These are phyloP conservation scores for Metschnikowia cubensis DNA, from an alignment of 805 yeast species.

Conservation along the genomic window DNA sequence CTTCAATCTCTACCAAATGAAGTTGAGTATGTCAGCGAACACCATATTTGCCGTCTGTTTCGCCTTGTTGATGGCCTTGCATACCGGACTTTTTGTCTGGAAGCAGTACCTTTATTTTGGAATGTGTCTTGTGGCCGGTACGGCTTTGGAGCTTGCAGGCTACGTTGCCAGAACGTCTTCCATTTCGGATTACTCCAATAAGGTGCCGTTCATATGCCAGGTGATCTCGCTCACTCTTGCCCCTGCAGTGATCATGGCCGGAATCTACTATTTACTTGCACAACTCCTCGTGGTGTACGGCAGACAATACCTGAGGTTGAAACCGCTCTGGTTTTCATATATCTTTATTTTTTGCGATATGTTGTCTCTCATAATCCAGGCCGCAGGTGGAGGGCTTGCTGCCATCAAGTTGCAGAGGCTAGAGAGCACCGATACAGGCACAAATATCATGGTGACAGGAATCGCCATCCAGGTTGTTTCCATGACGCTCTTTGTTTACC, in stretches of 20 bases:
- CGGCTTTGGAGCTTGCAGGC: slow-evolving; percentile 61
- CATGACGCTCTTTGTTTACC: slow-evolving; percentile 55
- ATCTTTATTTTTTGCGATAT: slow-evolving; percentile 67
- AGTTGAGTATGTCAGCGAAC: slow-evolving; percentile 12
- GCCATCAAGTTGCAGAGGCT: slow-evolving; percentile 20
- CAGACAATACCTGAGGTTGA: slow-evolving; percentile 41
- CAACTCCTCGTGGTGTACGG: slow-evolving; percentile 57
- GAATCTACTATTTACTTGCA: slow-evolving; percentile 68
- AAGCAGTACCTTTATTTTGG: slow-evolving; percentile 66
- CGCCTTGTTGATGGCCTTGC: slow-evolving; percentile 14
- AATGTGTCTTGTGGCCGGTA: slow-evolving; percentile 51
- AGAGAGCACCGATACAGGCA: slow-evolving; percentile 42
- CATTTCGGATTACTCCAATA: slow-evolving; percentile 21
- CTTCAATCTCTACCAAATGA: slow-evolving; percentile 18
- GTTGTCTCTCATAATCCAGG: slow-evolving; percentile 40
- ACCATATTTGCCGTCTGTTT: slow-evolving; percentile 14
- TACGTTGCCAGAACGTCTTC: slow-evolving; percentile 58
- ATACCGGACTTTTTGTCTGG: slow-evolving; percentile 31
- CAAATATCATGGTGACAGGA: slow-evolving; percentile 73
- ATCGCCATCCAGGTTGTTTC: slow-evolving; percentile 71
- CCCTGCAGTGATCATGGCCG: slow-evolving; percentile 84
- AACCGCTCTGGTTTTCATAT: slow-evolving; percentile 59
- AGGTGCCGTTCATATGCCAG: slow-evolving; percentile 54
- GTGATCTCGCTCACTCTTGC: slow-evolving; percentile 68
- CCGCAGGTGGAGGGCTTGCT: slow-evolving; percentile 27